Percentiles rank a stretch among this genome's conserved stretches.
These are phyloP conservation scores for Aureobasidium lini DNA, from an alignment of 2,329 filamentous ascomycete genomes.

Conservation along the genomic window DNA sequence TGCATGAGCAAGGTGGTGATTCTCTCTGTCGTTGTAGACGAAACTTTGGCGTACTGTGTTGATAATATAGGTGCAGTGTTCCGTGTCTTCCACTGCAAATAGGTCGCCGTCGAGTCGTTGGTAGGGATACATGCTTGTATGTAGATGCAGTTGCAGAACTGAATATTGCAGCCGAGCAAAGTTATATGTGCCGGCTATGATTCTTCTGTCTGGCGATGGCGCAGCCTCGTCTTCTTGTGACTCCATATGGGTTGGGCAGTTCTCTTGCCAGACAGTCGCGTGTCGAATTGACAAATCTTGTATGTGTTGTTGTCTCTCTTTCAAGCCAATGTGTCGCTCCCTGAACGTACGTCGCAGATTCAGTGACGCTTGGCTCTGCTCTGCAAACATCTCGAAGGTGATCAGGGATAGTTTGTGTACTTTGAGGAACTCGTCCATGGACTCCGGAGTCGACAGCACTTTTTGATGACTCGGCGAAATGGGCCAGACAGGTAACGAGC, in stretches of 20 bases:
- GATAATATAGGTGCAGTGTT: constrained; percentile 36
- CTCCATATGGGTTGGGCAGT: background rate
- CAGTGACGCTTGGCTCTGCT: constrained; percentile 1
- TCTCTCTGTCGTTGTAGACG: constrained; percentile 13
- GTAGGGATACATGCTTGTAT: constrained; percentile 45
- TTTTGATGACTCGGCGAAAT: background rate
- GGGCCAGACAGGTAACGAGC: constrained; percentile 1
- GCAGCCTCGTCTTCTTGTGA: background rate
- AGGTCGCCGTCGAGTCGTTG: constrained; percentile 29
- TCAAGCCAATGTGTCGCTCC: background rate
- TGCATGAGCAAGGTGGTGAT: constrained; percentile 45
- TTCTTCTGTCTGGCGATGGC: background rate
- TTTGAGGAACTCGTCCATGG: background rate
- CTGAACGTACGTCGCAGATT: background rate
- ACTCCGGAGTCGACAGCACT: background rate
- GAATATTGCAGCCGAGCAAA: constrained; percentile 13
- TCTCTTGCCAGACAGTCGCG: background rate
- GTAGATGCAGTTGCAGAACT: constrained; percentile 40
- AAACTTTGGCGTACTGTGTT: constrained; percentile 29
- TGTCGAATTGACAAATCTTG: background rate
- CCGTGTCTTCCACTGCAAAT: constrained; percentile 9
- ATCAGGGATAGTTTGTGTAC: background rate
- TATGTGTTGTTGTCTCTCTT: background rate
- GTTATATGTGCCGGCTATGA: background rate
- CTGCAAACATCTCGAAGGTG: constrained; percentile 3